Evolutionary conservation across 352 stramenopile species (phyloP).

Genomic region (Pythium utonaiense): DNA sequence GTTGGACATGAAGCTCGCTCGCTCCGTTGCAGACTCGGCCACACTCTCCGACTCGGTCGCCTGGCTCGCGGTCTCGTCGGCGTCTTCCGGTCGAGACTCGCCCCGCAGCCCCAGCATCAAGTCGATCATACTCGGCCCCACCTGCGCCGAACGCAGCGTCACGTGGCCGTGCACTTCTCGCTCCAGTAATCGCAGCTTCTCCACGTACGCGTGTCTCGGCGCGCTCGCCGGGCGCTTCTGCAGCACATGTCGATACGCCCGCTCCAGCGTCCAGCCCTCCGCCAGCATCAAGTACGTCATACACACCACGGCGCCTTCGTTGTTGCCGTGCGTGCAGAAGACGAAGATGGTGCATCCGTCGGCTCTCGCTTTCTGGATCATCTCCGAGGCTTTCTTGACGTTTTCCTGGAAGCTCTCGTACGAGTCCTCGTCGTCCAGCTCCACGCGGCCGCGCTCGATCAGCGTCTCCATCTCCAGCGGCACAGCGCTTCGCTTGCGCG

Average conservation of each 20-base stretch:
- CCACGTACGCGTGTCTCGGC: conserved; percentile 59
- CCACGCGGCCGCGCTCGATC: conserved; percentile 37
- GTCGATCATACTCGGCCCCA: conserved; percentile 73
- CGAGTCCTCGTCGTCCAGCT: conserved; percentile 62
- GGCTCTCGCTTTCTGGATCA: conserved; percentile 36
- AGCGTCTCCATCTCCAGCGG: conserved; percentile 21
- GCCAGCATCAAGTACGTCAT: conserved; percentile 62
- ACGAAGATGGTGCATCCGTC: conserved; percentile 56
- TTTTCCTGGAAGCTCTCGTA: conserved; percentile 54
- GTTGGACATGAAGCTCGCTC: conserved; percentile 59
- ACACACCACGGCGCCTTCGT: conserved; percentile 65
- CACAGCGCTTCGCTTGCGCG: conserved; percentile 39
- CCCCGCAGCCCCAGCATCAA: conserved; percentile 64
- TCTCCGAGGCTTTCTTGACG: conserved; percentile 38
- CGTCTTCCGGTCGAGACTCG: conserved; percentile 32
- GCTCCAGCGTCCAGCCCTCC: conserved; percentile 57
- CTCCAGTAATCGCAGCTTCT: conserved; percentile 58
- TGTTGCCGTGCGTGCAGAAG: conserved; percentile 72
- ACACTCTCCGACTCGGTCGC: conserved; percentile 32
- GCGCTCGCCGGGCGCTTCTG: conserved; percentile 57
- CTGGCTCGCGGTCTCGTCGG: conserved; percentile 43
- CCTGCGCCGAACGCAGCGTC: conserved; percentile 54
- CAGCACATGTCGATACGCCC: conserved; percentile 54
- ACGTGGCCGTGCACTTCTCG: conserved; percentile 53
- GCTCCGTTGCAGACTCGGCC: conserved; percentile 38